A percentile compares a stretch with the other conserved stretches of the same genome.
These are phyloP conservation scores for Botryotinia narcissicola DNA, from an alignment of 2,329 filamentous ascomycete genomes.

Conservation along the genomic window DNA sequence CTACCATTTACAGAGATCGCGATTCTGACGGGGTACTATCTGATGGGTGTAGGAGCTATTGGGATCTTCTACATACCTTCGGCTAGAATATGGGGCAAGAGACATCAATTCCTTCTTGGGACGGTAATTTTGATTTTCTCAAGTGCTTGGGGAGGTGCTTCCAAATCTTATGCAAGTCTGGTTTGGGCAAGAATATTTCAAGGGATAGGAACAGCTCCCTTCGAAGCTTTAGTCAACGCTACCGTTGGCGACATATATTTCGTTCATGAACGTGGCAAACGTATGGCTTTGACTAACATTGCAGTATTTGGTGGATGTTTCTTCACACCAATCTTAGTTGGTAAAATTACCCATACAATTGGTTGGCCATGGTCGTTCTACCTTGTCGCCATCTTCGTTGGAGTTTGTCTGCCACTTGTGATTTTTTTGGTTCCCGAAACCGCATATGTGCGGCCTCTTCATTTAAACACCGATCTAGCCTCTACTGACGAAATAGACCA, in stretches of 20 bases:
- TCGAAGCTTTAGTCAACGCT: slow-evolving; percentile 86
- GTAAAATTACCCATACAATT: slow-evolving; percentile 73
- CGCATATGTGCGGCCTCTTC: slow-evolving; percentile 64
- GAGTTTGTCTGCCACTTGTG: slow-evolving; percentile 64
- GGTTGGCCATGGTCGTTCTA: slow-evolving; percentile 90
- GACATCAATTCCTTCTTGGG: slow-evolving; percentile 81
- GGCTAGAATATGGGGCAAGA: slow-evolving; percentile 87
- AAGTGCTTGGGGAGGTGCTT: slow-evolving; percentile 71
- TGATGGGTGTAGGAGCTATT: slow-evolving; percentile 77
- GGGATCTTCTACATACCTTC: slow-evolving; percentile 85
- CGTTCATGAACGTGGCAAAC: slow-evolving; percentile 78
- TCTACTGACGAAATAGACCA: slow-evolving; percentile 28
- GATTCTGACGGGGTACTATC: slow-evolving; percentile 80
- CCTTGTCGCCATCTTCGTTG: slow-evolving; percentile 81
- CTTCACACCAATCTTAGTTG: slow-evolving; percentile 84
- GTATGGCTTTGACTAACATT: slow-evolving; percentile 80
- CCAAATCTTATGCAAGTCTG: slow-evolving; percentile 67
- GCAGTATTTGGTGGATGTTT: slow-evolving; percentile 70
- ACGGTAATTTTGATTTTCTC: slow-evolving; percentile 70
- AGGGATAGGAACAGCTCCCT: slow-evolving; percentile 82
- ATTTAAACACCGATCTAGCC: slow-evolving; percentile 67
- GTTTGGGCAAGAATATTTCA: slow-evolving; percentile 80
- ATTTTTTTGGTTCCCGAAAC: slow-evolving; percentile 84
- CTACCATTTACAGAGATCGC: slow-evolving; percentile 72
- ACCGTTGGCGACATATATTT: slow-evolving; percentile 87